phyloP scores from a whole-genome alignment of 2,329 filamentous ascomycete genomes.

The Chaetomiaceae sp. region DNA sequence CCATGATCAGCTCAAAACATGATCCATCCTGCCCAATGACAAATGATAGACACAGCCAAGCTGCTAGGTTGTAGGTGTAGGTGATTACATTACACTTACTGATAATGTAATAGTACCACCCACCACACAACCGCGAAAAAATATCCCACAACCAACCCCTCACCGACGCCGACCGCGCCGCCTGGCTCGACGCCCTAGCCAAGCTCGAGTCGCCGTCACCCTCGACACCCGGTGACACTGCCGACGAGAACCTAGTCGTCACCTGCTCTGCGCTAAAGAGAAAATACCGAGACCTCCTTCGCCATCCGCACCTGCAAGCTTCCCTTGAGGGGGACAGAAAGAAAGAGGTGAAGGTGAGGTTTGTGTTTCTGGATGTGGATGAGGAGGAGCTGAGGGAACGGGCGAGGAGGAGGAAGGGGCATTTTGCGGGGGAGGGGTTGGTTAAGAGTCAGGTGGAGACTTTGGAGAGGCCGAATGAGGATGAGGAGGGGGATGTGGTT shows the following conservation, averaged over 20 bases:
- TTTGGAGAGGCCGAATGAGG: conserved; percentile 58
- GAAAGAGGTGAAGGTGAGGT: conserved; percentile 53
- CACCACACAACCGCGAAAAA: conserved; percentile 63
- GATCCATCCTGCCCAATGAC: no score
- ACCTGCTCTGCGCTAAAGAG: conserved; percentile 77
- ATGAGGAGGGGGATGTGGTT: conserved; percentile 50
- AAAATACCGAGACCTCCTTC: conserved; percentile 68
- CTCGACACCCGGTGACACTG: no score
- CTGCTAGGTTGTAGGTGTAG: no score
- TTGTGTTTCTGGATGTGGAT: conserved; percentile 64
- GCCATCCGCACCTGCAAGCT: conserved; percentile 24
- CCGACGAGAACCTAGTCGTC: conserved; percentile 54
- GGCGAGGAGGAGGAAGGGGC: conserved; percentile 58
- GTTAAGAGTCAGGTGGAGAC: conserved; percentile 66
- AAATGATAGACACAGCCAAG: no score
- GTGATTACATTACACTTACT: no score
- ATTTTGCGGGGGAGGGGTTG: conserved; percentile 74
- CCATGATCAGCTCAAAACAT: no score
- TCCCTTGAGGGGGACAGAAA: conserved; percentile 40
- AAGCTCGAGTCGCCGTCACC: conserved; percentile 40
- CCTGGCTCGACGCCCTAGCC: conserved; percentile 64
- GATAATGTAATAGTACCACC: conserved; percentile 46
- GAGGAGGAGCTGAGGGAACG: conserved; percentile 59
- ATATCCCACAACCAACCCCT: conserved; percentile 66
- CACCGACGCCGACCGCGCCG: conserved; percentile 71